Percentiles rank a stretch among this genome's conserved stretches.
Evolutionary conservation across 2,329 filamentous ascomycete genomes (phyloP).

Genomic region (Exophiala mesophila): DNA sequence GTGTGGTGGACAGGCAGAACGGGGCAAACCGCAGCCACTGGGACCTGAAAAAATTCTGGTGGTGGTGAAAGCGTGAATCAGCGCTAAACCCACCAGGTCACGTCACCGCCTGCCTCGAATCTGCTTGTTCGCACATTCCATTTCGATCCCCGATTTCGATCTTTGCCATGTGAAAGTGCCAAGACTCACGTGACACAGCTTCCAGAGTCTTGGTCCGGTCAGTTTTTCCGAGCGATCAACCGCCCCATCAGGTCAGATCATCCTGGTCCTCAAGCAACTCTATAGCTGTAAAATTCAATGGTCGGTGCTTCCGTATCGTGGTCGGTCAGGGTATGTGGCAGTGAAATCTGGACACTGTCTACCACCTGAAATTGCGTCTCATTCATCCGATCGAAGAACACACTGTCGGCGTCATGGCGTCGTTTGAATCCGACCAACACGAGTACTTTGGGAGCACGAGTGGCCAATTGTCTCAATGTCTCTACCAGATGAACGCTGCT

Average conservation of each 20-base stretch:
- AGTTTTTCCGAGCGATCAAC: neutral
- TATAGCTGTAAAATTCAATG: constrained; percentile 33
- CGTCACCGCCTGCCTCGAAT: too few species aligned
- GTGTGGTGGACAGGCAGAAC: too few species aligned
- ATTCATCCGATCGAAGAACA: constrained; percentile 61
- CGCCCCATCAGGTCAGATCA: neutral
- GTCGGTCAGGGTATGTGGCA: constrained; percentile 33
- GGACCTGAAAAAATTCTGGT: neutral
- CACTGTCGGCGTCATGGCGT: constrained; percentile 60
- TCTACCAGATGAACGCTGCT: constrained; percentile 59
- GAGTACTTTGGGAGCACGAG: constrained; percentile 45
- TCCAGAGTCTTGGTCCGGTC: too few species aligned
- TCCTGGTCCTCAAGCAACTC: neutral
- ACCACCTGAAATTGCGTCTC: constrained; percentile 33
- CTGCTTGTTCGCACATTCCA: too few species aligned
- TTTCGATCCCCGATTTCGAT: too few species aligned
- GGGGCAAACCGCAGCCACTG: too few species aligned
- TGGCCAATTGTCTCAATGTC: constrained; percentile 49
- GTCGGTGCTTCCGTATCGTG: constrained; percentile 33
- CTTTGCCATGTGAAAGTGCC: too few species aligned
- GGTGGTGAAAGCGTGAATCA: constrained; percentile 11
- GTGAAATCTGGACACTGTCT: constrained; percentile 31
- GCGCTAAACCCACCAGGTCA: constrained; percentile 17
- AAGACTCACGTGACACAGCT: too few species aligned
- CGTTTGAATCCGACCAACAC: constrained; percentile 62